phyloP scores from a whole-genome alignment of 1,284 basidiomycete species.

The Grifola frondosa region DNA sequence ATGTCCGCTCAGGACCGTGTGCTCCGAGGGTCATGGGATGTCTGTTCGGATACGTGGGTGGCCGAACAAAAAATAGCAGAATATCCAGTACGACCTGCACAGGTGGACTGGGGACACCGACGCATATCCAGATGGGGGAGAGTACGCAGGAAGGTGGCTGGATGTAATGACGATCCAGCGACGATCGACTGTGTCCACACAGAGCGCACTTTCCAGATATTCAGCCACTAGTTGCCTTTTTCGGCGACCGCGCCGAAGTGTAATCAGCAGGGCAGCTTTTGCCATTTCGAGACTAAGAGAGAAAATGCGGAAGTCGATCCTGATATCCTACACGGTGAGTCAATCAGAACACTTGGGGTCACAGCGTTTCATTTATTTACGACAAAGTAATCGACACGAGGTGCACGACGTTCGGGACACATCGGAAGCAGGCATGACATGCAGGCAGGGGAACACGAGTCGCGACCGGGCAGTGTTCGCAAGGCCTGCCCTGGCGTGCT shows the following conservation, averaged over 20 bases:
- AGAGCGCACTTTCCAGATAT: conserved; percentile 10
- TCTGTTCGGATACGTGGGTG: neutral
- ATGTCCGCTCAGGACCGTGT: conserved; percentile 23
- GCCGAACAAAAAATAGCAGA: too few species aligned
- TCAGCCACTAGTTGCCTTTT: conserved; percentile 11
- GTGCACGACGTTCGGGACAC: conserved; percentile 17
- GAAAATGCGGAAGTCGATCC: conserved; percentile 12
- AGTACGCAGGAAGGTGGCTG: neutral
- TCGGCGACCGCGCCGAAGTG: conserved; percentile 3
- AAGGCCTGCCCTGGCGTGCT: neutral
- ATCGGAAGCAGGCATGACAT: conserved; percentile 11
- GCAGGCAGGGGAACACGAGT: conserved; percentile 8
- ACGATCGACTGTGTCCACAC: conserved; percentile 12
- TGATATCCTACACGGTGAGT: conserved; percentile 25
- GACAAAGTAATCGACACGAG: conserved; percentile 23
- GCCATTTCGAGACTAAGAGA: conserved; percentile 4
- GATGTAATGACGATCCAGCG: conserved; percentile 5
- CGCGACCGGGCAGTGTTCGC: conserved; percentile 9
- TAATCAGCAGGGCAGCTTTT: conserved; percentile 4
- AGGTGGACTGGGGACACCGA: too few species aligned
- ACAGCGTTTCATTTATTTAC: conserved; percentile 11
- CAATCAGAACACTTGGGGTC: conserved; percentile 20
- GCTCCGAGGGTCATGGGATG: conserved; percentile 5
- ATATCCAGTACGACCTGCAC: too few species aligned
- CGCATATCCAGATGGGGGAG: neutral